phyloP scores from a whole-genome alignment of 2,329 filamentous ascomycete genomes.

The Calonectria honghensis region DNA sequence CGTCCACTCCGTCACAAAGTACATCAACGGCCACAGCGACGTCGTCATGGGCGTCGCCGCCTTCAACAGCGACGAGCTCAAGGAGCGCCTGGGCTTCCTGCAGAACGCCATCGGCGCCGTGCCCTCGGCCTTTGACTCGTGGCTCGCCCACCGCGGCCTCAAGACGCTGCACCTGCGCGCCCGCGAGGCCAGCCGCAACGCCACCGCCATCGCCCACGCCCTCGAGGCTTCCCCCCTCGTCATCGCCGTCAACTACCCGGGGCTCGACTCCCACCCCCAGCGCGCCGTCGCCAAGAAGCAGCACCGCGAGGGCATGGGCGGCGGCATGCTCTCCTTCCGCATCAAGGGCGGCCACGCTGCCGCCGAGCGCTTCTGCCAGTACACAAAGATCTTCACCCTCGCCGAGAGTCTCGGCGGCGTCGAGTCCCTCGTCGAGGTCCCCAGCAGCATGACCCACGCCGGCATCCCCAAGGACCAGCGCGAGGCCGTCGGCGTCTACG shows the following conservation, averaged over 20 bases:
- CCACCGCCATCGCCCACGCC: constrained; percentile 82
- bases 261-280: constrained; percentile 90
- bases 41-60: constrained; percentile 98
- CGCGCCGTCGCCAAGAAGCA: constrained; percentile 90
- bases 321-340: constrained; percentile 98
- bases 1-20: constrained; percentile 98
- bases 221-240: constrained; percentile 89
- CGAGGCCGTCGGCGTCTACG: constrained; percentile 94
- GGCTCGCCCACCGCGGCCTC: constrained; percentile 96
- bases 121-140: constrained; percentile 95
- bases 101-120: constrained; percentile 98
- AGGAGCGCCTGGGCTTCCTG: constrained; percentile 87
- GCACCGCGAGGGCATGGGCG: constrained; percentile 94
- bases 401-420: constrained; percentile 95
- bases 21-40: constrained; percentile 98
- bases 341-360: constrained; percentile 90
- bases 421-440: constrained; percentile 93
- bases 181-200: constrained; percentile 88
- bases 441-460: constrained; percentile 96
- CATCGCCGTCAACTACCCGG: constrained; percentile 95
- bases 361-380: constrained; percentile 93
- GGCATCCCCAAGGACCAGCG: constrained; percentile 93
- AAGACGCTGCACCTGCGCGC: constrained; percentile 97
- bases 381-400: constrained; percentile 91
- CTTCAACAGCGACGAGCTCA: constrained; percentile 90